Percentiles rank a stretch among this genome's conserved stretches.
Conservation (phyloP, 768 basidiomycete genomes). For the Clitopilus hobsonii region DNA sequence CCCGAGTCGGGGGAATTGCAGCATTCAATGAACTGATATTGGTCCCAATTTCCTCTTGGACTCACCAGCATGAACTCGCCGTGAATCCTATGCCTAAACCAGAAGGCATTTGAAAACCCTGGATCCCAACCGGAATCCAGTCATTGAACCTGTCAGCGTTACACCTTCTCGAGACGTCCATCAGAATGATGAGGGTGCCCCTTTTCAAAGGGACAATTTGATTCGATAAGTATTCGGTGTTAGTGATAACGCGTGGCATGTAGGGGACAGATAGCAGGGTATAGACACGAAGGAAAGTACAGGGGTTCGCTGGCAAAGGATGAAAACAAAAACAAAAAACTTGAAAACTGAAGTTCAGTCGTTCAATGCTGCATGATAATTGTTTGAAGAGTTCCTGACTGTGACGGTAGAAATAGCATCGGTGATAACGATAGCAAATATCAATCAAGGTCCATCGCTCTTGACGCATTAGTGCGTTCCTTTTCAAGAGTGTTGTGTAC, state of each 20-base stretch:
- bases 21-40: no score
- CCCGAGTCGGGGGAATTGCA: neutral
- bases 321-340: neutral
- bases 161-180: no score
- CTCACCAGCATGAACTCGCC: neutral
- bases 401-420: neutral
- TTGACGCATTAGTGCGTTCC: constrained; percentile 15
- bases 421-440: neutral
- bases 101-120: no score
- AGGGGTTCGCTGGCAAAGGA: neutral
- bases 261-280: neutral
- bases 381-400: neutral
- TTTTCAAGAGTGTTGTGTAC: constrained; percentile 34
- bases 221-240: neutral
- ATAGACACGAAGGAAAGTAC: neutral
- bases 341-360: neutral
- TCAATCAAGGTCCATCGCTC: neutral
- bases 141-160: no score
- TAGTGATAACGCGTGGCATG: neutral
- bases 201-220: no score
- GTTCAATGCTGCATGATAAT: neutral
- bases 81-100: neutral
- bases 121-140: no score
- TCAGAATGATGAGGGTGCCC: neutral
- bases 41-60: neutral